These are phyloP conservation scores for Epichloe coenophiala DNA, from an alignment of 2,329 filamentous ascomycete genomes.

Conservation along the genomic window DNA sequence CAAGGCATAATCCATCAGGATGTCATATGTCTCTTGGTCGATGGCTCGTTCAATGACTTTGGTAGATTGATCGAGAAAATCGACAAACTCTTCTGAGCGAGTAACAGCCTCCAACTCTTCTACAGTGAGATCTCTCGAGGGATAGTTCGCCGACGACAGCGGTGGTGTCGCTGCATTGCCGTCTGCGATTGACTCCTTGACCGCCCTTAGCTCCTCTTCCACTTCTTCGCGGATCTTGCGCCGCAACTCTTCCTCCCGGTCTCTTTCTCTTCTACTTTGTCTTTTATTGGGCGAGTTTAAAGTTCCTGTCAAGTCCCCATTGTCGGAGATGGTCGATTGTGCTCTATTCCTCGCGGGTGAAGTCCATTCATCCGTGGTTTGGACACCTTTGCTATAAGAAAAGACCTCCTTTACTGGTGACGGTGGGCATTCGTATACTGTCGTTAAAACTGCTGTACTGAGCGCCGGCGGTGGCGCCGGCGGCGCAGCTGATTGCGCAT, in stretches of 20 bases:
- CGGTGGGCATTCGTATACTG: slow-evolving; percentile 68
- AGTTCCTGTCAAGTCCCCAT: slow-evolving; percentile 42
- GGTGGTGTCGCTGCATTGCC: slow-evolving; percentile 15
- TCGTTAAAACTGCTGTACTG: slow-evolving; percentile 58
- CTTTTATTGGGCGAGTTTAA: slow-evolving; percentile 55
- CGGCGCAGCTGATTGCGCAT: slow-evolving; percentile 20
- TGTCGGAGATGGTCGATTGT: slow-evolving; percentile 37
- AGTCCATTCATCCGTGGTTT: slow-evolving; percentile 69
- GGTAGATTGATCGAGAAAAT: slow-evolving; percentile 88
- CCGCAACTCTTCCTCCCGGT: slow-evolving; percentile 79
- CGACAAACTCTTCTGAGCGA: slow-evolving; percentile 81
- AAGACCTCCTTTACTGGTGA: slow-evolving; percentile 71
- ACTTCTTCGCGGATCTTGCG: slow-evolving; percentile 77
- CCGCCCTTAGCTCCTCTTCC: slow-evolving; percentile 75
- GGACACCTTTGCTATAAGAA: slow-evolving; percentile 94
- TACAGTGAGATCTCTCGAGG: slow-evolving; percentile 61
- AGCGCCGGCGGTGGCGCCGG: slow-evolving; percentile 32
- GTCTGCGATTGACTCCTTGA: slow-evolving; percentile 46
- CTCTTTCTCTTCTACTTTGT: slow-evolving; percentile 63
- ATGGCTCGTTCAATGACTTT: slow-evolving; percentile 94
- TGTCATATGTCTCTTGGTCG: slow-evolving; percentile 84
- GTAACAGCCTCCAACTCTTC: slow-evolving; percentile 88
- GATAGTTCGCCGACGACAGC: slow-evolving; percentile 43
- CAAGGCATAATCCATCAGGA: slow-evolving; percentile 85
- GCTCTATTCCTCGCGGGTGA: slow-evolving; percentile 34